Percentiles rank a stretch among this genome's conserved stretches.
Conservation (phyloP, 75 land plant genomes). For the Azolla pinnata region DNA sequence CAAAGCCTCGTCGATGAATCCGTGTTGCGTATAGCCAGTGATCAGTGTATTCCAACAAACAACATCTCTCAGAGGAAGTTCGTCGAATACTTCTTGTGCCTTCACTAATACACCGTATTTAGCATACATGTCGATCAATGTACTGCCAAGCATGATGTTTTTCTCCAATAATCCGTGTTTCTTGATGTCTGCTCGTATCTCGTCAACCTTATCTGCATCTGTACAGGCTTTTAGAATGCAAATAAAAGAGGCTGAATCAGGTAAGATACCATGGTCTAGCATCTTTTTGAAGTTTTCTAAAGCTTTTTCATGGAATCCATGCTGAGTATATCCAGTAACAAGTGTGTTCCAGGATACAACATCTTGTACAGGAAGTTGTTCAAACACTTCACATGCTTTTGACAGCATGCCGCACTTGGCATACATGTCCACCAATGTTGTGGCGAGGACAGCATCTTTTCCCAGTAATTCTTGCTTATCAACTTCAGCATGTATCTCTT, state of each 20-base stretch:
- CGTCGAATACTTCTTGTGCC: slow-evolving; percentile 6
- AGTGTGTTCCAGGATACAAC: slow-evolving; percentile 11
- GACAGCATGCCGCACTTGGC: slow-evolving; percentile 29
- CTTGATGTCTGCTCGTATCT: slow-evolving; percentile 3
- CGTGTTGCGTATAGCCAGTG: slow-evolving; percentile 6
- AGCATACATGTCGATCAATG: slow-evolving; percentile 13
- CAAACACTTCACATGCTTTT: slow-evolving; percentile 6
- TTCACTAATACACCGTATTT: slow-evolving; percentile 7
- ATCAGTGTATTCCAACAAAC: slow-evolving; percentile 17
- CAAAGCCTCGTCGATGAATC: slow-evolving; percentile 1
- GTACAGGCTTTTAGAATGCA: slow-evolving; percentile 12
- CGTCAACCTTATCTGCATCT: not conserved
- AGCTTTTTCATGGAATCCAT: not conserved
- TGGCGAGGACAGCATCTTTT: slow-evolving; percentile 36
- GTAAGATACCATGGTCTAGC: slow-evolving; percentile 3
- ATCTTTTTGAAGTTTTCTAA: not conserved
- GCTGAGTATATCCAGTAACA: not conserved
- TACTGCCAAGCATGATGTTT: slow-evolving; percentile 1
- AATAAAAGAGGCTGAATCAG: slow-evolving; percentile 5
- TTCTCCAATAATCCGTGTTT: slow-evolving; percentile 10
- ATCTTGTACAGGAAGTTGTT: slow-evolving; percentile 1
- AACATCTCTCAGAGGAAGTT: not conserved
- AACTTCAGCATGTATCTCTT: slow-evolving; percentile 12
- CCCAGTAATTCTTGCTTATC: slow-evolving; percentile 14
- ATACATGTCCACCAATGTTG: slow-evolving; percentile 48